These are phyloP conservation scores for Annona cherimola DNA, from an alignment of 164 flowering plant genomes.

Conservation along the genomic window DNA sequence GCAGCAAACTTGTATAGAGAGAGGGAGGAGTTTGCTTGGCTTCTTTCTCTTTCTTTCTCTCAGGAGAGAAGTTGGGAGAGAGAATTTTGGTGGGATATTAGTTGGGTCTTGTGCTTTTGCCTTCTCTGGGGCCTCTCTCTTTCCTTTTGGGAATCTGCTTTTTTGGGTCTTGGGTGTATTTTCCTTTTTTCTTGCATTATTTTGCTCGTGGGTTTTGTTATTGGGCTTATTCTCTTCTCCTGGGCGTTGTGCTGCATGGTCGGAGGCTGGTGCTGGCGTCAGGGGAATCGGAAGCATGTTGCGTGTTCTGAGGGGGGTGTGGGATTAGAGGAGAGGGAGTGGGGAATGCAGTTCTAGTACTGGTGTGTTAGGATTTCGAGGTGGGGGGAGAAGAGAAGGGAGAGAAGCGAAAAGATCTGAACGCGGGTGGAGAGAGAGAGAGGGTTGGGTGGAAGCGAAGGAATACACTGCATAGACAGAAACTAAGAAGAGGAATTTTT, in stretches of 20 bases:
- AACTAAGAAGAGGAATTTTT: constrained; percentile 21
- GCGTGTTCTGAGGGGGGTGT: not conserved
- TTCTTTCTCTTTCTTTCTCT: constrained; percentile 70
- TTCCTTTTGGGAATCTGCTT: constrained; percentile 27
- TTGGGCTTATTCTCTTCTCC: not conserved
- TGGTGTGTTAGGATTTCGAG: not conserved
- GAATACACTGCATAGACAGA: constrained; percentile 1
- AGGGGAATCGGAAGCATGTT: not conserved
- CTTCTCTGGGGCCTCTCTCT: constrained; percentile 36
- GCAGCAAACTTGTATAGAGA: constrained; percentile 13
- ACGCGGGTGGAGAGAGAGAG: not conserved
- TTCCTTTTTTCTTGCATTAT: constrained; percentile 1
- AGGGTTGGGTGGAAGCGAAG: constrained; percentile 1
- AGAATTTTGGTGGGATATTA: constrained; percentile 27
- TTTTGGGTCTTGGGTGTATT: constrained; percentile 1
- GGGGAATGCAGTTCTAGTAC: not conserved
- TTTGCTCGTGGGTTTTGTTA: not conserved
- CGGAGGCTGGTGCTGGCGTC: not conserved
- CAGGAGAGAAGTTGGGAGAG: constrained; percentile 58
- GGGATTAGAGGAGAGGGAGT: not conserved
- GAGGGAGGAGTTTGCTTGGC: constrained; percentile 26
- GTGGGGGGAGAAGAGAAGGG: not conserved
- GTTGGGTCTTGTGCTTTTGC: constrained; percentile 39
- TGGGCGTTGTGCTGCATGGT: not conserved
- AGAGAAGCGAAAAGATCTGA: constrained; percentile 6